phyloP scores from a whole-genome alignment of 202 grass and related monocot genomes.

The Setaria viridis region DNA sequence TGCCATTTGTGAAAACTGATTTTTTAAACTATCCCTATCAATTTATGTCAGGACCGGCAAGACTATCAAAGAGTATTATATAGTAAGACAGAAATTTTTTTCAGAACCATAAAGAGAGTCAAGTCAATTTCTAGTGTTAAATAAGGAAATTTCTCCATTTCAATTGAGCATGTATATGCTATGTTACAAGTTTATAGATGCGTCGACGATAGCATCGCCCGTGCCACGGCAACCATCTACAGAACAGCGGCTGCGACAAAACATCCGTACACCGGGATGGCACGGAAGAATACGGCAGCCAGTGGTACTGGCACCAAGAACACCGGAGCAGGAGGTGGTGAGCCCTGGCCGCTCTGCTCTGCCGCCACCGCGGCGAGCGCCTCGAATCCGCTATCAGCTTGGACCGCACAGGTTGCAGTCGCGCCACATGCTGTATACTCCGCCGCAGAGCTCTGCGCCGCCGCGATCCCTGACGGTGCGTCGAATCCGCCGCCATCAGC shows the following conservation, averaged over 20 bases:
- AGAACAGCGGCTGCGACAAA: not conserved
- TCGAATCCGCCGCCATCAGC: not conserved
- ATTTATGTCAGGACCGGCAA: too few relatives aligned
- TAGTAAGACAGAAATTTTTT: too few relatives aligned
- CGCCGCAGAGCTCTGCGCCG: not conserved
- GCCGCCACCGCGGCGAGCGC: too few relatives aligned
- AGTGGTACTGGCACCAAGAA: not conserved
- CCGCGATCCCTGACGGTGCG: not conserved
- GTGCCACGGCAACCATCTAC: not conserved
- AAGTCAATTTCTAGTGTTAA: too few relatives aligned
- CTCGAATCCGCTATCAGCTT: not conserved
- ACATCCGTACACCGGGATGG: constrained; percentile 16
- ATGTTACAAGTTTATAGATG: too few relatives aligned
- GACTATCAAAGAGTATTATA: too few relatives aligned
- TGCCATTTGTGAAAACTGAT: too few relatives aligned
- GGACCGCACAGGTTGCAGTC: not conserved
- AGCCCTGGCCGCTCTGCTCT: not conserved
- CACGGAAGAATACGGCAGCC: not conserved
- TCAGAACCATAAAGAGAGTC: too few relatives aligned
- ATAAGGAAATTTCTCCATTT: too few relatives aligned
- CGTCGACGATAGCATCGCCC: not conserved
- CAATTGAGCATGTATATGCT: too few relatives aligned
- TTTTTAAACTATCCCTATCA: too few relatives aligned
- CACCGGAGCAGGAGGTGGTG: not conserved
- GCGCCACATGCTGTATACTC: not conserved